Evolutionary conservation across 768 basidiomycete genomes (phyloP).

Genomic region (Suillus sp.): DNA sequence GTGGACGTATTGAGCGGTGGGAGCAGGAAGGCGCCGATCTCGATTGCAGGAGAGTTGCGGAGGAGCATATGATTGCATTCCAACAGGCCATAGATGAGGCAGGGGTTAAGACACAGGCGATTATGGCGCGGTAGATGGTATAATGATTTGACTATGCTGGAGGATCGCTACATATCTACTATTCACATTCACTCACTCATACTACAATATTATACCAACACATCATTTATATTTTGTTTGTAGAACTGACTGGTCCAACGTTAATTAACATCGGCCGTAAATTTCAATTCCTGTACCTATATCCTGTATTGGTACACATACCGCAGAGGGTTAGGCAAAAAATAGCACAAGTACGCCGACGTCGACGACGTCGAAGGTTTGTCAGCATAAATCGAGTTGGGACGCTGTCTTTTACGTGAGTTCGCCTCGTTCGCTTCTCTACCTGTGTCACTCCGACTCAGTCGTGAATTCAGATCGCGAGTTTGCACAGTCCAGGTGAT

Average conservation of each 20-base stretch:
- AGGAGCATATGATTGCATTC: conserved; percentile 78
- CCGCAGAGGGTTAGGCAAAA: too few relatives aligned
- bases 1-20: conserved; percentile 77
- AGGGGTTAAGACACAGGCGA: conserved; percentile 73
- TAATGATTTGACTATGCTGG: not conserved
- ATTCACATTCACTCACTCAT: conserved; percentile 3
- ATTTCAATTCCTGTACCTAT: too few relatives aligned
- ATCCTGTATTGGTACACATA: too few relatives aligned
- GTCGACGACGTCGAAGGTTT: too few relatives aligned
- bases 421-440: too few relatives aligned
- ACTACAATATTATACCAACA: conserved; percentile 1
- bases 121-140: conserved; percentile 68
- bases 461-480: too few relatives aligned
- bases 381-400: too few relatives aligned
- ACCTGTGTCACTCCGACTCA: too few relatives aligned
- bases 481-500: too few relatives aligned
- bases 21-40: conserved; percentile 59
- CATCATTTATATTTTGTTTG: conserved; percentile 2
- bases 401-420: too few relatives aligned
- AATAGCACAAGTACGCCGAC: too few relatives aligned
- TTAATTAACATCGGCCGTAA: too few relatives aligned
- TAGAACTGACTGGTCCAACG: not conserved
- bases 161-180: conserved; percentile 7
- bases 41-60: conserved; percentile 49
- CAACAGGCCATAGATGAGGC: conserved; percentile 73